Evolutionary conservation across 73 alveolate genomes (phyloP).

Genomic region (Blepharisma japonicum): DNA sequence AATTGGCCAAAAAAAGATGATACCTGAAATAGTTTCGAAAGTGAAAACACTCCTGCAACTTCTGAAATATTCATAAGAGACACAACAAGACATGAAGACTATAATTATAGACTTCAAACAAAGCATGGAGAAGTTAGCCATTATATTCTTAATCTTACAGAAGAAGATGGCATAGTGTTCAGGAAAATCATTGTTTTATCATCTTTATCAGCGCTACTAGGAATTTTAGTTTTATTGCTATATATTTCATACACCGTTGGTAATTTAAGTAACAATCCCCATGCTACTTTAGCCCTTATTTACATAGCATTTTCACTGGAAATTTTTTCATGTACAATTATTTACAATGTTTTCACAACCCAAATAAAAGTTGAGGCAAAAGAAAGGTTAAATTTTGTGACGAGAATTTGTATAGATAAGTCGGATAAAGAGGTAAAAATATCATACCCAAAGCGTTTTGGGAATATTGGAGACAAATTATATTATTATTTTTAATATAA

Average conservation of each 20-base stretch:
- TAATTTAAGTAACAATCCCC: neutral
- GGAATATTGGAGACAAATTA: neutral
- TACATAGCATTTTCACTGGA: slow-evolving; percentile 2
- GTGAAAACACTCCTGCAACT: neutral
- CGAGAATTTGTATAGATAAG: neutral
- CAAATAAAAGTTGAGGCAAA: neutral
- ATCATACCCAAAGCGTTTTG: neutral
- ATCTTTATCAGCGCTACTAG: slow-evolving; percentile 15
- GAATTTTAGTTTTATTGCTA: neutral
- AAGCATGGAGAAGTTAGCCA: neutral
- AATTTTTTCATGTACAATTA: slow-evolving; percentile 7
- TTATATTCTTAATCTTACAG: neutral
- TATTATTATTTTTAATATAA: too few relatives aligned
- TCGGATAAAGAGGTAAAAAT: neutral
- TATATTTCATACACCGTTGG: neutral
- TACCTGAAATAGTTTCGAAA: neutral
- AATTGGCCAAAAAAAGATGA: neutral
- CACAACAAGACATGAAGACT: neutral
- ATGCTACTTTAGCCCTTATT: neutral
- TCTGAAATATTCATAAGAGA: neutral
- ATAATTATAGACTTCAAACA: neutral
- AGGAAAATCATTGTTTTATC: slow-evolving; percentile 32
- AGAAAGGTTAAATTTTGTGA: neutral
- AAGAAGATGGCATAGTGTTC: slow-evolving; percentile 8
- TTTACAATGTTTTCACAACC: slow-evolving; percentile 10